Conservation (phyloP, 805 yeast species). For the Lipomyces orientalis region DNA sequence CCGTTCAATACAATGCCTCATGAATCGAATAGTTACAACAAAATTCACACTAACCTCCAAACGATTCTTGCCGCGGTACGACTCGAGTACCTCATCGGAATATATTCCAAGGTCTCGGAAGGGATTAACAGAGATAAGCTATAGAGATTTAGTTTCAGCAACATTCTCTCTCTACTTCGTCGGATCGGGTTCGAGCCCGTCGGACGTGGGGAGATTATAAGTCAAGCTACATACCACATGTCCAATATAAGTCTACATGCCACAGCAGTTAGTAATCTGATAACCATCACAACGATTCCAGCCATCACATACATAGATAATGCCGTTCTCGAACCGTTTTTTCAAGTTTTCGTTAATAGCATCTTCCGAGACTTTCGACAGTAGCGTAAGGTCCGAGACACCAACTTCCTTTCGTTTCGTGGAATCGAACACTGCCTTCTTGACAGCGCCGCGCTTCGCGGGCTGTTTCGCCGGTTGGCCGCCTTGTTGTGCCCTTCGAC, state of each 20-base stretch:
- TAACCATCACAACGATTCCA: neutral
- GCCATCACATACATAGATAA: constrained; percentile 64
- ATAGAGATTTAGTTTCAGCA: neutral
- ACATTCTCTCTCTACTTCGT: neutral
- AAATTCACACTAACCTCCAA: constrained; percentile 61
- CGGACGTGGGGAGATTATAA: neutral
- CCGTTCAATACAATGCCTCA: neutral
- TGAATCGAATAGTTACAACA: neutral
- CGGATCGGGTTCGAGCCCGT: neutral
- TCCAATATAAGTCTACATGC: constrained; percentile 45
- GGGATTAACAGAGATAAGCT: constrained; percentile 91
- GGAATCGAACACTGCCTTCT: constrained; percentile 84
- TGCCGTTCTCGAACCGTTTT: constrained; percentile 85
- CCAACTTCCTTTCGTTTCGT: constrained; percentile 97
- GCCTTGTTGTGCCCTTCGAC: constrained; percentile 33
- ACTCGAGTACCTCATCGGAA: constrained; percentile 73
- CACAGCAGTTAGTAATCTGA: constrained; percentile 8
- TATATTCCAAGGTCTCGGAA: constrained; percentile 95
- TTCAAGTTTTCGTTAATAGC: constrained; percentile 89
- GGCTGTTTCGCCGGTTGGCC: constrained; percentile 43
- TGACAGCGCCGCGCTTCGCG: constrained; percentile 57
- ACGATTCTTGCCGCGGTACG: constrained; percentile 89
- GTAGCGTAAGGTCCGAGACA: constrained; percentile 88
- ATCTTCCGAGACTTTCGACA: constrained; percentile 88
- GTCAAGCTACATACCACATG: constrained; percentile 44